These are phyloP conservation scores for Albatrellus ellisii DNA, from an alignment of 768 basidiomycete species.

Conservation along the genomic window DNA sequence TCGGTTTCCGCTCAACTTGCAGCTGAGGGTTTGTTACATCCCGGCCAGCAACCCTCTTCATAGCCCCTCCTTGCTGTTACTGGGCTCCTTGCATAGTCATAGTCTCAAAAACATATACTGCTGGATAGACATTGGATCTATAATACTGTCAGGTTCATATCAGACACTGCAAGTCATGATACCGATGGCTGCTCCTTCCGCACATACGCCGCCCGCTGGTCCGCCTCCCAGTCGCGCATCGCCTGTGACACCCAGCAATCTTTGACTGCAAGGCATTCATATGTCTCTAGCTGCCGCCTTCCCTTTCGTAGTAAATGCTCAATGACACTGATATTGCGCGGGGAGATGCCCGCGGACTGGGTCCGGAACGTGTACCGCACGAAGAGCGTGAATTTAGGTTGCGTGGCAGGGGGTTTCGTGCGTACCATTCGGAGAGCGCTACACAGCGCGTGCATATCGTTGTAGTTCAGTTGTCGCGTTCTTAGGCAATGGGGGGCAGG, in stretches of 20 bases:
- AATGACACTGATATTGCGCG: conserved; percentile 53
- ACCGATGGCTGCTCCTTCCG: too few relatives aligned
- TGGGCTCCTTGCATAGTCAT: too few relatives aligned
- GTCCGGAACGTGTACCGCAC: conserved; percentile 58
- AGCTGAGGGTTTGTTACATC: too few relatives aligned
- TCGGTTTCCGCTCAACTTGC: neutral
- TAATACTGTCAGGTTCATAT: too few relatives aligned
- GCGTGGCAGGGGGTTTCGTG: conserved; percentile 47
- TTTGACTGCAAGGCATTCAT: conserved; percentile 50
- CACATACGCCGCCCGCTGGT: too few relatives aligned
- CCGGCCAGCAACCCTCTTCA: too few relatives aligned
- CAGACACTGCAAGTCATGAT: too few relatives aligned
- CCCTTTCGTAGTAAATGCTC: conserved; percentile 71
- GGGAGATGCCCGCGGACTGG: conserved; percentile 45
- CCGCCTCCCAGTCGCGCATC: conserved; percentile 53
- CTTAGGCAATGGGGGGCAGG: neutral
- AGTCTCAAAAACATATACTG: too few relatives aligned
- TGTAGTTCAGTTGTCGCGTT: neutral
- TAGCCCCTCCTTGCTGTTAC: too few relatives aligned
- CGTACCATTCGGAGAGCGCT: conserved; percentile 70
- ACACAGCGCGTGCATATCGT: too few relatives aligned
- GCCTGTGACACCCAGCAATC: conserved; percentile 64
- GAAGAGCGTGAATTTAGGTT: conserved; percentile 52
- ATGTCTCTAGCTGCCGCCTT: conserved; percentile 51
- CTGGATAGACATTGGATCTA: too few relatives aligned